A percentile compares a stretch with the other conserved stretches of the same genome.
phyloP scores from a whole-genome alignment of 106 monocot species.

The Acorus gramineus region DNA sequence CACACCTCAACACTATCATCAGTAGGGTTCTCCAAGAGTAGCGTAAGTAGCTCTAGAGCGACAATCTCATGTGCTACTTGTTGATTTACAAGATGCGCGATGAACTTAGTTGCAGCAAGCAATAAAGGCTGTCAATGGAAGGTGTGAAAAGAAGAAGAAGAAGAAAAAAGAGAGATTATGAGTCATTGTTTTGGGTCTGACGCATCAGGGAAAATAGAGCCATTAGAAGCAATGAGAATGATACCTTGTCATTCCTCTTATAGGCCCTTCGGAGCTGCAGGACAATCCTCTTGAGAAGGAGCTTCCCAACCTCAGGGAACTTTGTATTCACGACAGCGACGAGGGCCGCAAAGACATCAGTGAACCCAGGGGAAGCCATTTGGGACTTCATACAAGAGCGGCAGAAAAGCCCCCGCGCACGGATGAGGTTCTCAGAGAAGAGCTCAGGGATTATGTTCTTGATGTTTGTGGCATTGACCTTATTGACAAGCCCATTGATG shows the following conservation, averaged over 20 bases:
- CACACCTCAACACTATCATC: not conserved
- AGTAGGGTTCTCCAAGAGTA: conserved; percentile 78
- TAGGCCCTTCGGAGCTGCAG: conserved; percentile 88
- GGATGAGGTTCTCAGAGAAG: conserved; percentile 80
- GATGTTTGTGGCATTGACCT: conserved; percentile 92
- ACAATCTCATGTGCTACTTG: conserved; percentile 89
- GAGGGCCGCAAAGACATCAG: conserved; percentile 68
- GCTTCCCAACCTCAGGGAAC: conserved; percentile 38
- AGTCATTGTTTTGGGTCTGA: not conserved
- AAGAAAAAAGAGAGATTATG: not conserved
- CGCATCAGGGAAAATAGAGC: not conserved
- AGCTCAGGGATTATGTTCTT: conserved; percentile 96
- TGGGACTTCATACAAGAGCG: conserved; percentile 94
- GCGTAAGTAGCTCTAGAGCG: conserved; percentile 78
- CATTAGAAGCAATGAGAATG: not conserved
- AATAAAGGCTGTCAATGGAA: conserved; percentile 52
- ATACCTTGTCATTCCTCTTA: conserved; percentile 79
- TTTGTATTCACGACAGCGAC: too few species aligned
- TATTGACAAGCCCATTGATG: conserved; percentile 44
- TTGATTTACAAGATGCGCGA: conserved; percentile 93
- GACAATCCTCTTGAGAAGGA: conserved; percentile 69
- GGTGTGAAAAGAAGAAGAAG: not conserved
- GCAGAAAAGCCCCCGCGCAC: conserved; percentile 82
- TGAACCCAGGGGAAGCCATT: conserved; percentile 92
- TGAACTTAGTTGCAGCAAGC: conserved; percentile 88